phyloP scores from a whole-genome alignment of 1,284 basidiomycete genomes.

The Rhodofomes roseus region DNA sequence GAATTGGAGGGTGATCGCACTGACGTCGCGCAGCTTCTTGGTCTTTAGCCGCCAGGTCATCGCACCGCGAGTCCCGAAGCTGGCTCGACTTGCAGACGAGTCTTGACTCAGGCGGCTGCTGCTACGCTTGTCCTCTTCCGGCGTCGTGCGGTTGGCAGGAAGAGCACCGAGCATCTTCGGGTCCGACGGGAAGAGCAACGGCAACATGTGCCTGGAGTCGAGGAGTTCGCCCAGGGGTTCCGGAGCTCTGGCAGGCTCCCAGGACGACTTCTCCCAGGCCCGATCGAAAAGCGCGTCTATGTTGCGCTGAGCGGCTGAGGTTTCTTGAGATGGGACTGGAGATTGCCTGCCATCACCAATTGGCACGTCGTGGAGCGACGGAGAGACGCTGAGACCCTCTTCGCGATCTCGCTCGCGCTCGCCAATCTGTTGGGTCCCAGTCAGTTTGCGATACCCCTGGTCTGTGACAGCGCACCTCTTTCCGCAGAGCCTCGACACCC shows the following conservation, averaged over 20 bases:
- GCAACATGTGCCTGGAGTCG: slow-evolving; percentile 91
- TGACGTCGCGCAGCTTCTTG: slow-evolving; percentile 57
- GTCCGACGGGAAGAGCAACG: slow-evolving; percentile 79
- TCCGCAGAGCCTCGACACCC: slow-evolving; percentile 75
- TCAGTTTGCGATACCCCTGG: background rate
- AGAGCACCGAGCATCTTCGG: slow-evolving; percentile 74
- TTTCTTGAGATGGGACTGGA: slow-evolving; percentile 24
- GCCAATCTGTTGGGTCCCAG: slow-evolving; percentile 43
- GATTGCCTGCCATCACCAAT: slow-evolving; percentile 28
- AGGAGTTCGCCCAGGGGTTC: slow-evolving; percentile 84
- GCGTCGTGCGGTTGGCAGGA: slow-evolving; percentile 42
- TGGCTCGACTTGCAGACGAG: slow-evolving; percentile 34
- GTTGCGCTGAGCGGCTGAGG: slow-evolving; percentile 42
- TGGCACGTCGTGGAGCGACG: slow-evolving; percentile 40
- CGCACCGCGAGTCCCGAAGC: slow-evolving; percentile 34
- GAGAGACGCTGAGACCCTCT: slow-evolving; percentile 40
- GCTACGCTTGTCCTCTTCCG: slow-evolving; percentile 32
- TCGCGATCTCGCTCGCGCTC: slow-evolving; percentile 64
- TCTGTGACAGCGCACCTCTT: slow-evolving; percentile 49
- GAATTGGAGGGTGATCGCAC: slow-evolving; percentile 55
- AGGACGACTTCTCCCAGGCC: slow-evolving; percentile 56
- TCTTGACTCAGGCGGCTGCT: slow-evolving; percentile 30
- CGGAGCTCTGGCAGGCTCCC: slow-evolving; percentile 74
- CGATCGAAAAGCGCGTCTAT: slow-evolving; percentile 82
- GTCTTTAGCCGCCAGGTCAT: slow-evolving; percentile 57